Base-by-base conservation (phyloP, 345 rosid species). In the Bretschneidera sinensis region DNA sequence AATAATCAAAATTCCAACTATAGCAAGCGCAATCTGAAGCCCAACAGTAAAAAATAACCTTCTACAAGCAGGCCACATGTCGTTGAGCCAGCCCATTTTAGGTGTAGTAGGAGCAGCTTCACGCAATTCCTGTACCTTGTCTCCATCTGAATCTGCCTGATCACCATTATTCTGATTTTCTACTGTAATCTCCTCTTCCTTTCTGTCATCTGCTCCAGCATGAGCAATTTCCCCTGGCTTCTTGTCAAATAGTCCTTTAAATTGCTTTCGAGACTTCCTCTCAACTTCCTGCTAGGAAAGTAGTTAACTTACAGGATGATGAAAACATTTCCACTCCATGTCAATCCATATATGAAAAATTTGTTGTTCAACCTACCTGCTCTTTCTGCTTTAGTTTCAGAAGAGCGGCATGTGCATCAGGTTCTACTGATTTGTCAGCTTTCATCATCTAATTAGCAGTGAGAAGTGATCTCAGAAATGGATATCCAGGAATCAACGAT, bases 171-270 rank as follows among this genome's bases (percentile, higher is more conserved):
- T 39, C 10, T 39, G 15, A 39, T 5, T 60, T 73, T 73, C 74
- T 23, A 61, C 66, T 59, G 64, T 54, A 43, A 69, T 50, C 55
- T 60, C 61, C 1, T 73, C 10, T 59, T 69, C 74, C 22, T 64
- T 62, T 64, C 47, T 64, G 47, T 24, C 61, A 23, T 74, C 74
- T 51, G 67, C 55, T 19, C 63, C 63, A 0, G 48, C 82, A 21
- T 84, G 83, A 3, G 95, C 60, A 62, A 95, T 88, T 72, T 91
- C 96, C 60, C 99, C 96, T 0, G 98, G 99, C 70, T 80, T 95
- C 83, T 91, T 91, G 82, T 95, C 96, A 45, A 95, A 91, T 47
- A 95, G 76, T 33, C 99, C 98, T 73, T 91, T 85, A 59, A 95
- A 95, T 74, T 91, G 97, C 71, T 84, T 88, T 35, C 88, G 76